These are phyloP conservation scores for Puccinia horiana DNA, from an alignment of 1,284 basidiomycete species.

Conservation along the genomic window DNA sequence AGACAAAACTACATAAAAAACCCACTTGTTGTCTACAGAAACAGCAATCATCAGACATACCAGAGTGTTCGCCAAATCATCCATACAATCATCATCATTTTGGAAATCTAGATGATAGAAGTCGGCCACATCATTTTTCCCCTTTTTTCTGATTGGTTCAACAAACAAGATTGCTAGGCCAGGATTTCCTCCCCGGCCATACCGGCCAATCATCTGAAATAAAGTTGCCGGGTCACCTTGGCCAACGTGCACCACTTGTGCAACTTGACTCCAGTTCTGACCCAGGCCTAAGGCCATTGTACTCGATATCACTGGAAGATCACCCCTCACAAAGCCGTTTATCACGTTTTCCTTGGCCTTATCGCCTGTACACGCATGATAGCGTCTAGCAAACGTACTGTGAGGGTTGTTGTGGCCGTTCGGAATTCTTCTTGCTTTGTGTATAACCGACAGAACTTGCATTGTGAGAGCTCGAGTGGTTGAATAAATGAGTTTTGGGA, in stretches of 20 bases:
- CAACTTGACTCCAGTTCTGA: constrained; percentile 4
- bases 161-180: not conserved
- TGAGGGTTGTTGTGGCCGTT: not conserved
- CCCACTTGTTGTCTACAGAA: not conserved
- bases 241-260: not conserved
- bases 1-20: not conserved
- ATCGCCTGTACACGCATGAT: not conserved
- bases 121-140: not conserved
- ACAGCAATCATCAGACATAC: not conserved
- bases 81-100: not conserved
- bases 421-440: not conserved
- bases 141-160: not conserved
- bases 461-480: not conserved
- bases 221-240: not conserved
- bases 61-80: no score
- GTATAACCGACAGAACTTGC: not conserved
- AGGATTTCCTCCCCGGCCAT: not conserved
- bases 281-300: constrained; percentile 20
- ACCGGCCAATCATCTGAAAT: not conserved
- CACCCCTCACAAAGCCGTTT: not conserved
- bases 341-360: not conserved
- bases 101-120: no score
- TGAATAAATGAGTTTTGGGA: not conserved
- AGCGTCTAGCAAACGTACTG: not conserved
- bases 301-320: not conserved